Evolutionary conservation across 306 rosid species (phyloP).

Genomic region (Pyrus communis): DNA sequence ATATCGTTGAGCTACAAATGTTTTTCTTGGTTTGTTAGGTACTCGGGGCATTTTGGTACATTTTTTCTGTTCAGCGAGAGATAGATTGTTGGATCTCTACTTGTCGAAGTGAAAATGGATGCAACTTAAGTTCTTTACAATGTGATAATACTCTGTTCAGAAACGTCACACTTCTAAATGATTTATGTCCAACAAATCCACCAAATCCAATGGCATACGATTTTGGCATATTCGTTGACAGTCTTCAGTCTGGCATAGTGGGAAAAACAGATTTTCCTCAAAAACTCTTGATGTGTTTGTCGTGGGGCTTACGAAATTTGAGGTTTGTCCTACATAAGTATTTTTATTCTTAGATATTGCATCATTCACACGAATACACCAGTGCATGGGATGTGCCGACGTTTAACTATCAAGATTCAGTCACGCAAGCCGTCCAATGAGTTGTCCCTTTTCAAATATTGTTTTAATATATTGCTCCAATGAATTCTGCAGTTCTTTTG

Average conservation of each 20-base stretch:
- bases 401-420: too few species aligned
- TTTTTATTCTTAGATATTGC: too few species aligned
- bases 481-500: conserved; percentile 9
- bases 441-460: too few species aligned
- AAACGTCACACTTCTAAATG: background rate
- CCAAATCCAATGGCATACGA: background rate
- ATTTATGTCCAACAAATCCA: background rate
- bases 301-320: conserved; percentile 33
- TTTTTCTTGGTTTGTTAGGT: background rate
- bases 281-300: conserved; percentile 21
- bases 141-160: background rate
- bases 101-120: background rate
- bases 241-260: background rate
- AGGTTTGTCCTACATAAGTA: conserved; percentile 6
- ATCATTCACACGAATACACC: too few species aligned
- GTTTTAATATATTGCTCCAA: too few species aligned
- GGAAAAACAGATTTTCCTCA: background rate
- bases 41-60: conserved; percentile 14
- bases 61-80: background rate
- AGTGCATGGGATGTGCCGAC: too few species aligned
- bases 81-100: background rate
- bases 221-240: conserved; percentile 6
- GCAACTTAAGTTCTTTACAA: background rate
- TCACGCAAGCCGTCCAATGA: too few species aligned
- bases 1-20: too few species aligned